Base-by-base conservation (phyloP, 495 filamentous ascomycete genomes). In the Hyaloscypha variabilis region DNA sequence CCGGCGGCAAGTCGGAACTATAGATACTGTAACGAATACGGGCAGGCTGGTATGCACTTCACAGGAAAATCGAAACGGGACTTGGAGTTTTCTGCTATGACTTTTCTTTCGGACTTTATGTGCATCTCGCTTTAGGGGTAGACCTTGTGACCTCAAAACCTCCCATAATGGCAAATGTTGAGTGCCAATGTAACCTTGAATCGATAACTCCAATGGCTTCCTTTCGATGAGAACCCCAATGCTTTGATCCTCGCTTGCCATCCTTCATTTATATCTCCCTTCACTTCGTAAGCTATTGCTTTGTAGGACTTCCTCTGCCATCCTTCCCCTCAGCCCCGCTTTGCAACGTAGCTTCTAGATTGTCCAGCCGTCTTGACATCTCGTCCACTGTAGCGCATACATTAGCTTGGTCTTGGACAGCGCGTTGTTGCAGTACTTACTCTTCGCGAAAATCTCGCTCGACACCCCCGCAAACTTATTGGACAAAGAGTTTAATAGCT, bases 321-420 rank as follows among this genome's bases (percentile, higher is more conserved):
- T 67, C 64, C 28, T 59, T 56, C 42, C 53, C 67, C 30, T 83
- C 80, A 58, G 80, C 80, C 60, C 75, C 80, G 11, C 79, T 78
- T 69, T 84, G 81, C 34, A 94, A 77, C 21, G 89, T 88, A 50
- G 90, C 82, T 76, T 98, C 94, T 36, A 98, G 85, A 57, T 89
- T 91, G 73, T 98, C 94, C 5, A 98, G 77, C 21, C 94, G 89
- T 65, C 89, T 83, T 14, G 92, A 89, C 94, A 98, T 97, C 62
- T 97, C 95, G 71, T 98, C 94, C 88, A 98, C 93, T 97, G 67
- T 31, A 42, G 28, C 2, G 3, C 25, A 54, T 46, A 17, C 4
- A 17, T 46, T 46, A 46, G 39, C 39, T 46, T 46, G 11, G 3
- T 4, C 39, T 46, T 46, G 11, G 39, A 46, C 39, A 10, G 39